Evolutionary conservation across 768 basidiomycete genomes (phyloP).

Genomic region (Macrocybe gigantea): DNA sequence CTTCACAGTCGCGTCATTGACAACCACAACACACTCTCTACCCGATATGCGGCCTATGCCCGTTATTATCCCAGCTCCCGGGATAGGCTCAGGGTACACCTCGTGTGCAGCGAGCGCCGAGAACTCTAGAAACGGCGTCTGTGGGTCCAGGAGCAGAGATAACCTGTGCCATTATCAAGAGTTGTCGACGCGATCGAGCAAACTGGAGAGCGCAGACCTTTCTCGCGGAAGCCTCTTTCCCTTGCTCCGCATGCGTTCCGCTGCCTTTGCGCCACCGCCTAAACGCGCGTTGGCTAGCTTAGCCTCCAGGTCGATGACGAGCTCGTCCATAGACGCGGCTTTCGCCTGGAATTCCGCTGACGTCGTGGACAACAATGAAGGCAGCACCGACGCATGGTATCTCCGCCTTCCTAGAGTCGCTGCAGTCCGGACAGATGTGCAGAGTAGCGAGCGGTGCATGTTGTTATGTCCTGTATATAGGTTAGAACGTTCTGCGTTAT

Average conservation of each 20-base stretch:
- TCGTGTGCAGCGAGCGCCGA: slow-evolving; percentile 83
- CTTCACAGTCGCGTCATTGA: slow-evolving; percentile 94
- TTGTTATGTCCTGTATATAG: slow-evolving; percentile 9
- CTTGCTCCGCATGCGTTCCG: slow-evolving; percentile 65
- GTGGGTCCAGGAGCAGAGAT: slow-evolving; percentile 70
- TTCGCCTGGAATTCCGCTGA: slow-evolving; percentile 70
- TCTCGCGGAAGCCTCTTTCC: slow-evolving; percentile 84
- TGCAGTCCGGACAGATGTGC: slow-evolving; percentile 18
- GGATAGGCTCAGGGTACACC: slow-evolving; percentile 76
- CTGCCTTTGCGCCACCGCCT: slow-evolving; percentile 74
- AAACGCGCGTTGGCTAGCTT: slow-evolving; percentile 53
- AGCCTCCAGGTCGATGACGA: slow-evolving; percentile 59
- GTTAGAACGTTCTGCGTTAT: not conserved
- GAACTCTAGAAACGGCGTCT: slow-evolving; percentile 86
- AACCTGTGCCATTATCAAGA: slow-evolving; percentile 38
- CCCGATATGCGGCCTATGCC: slow-evolving; percentile 78
- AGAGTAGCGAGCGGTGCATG: slow-evolving; percentile 8
- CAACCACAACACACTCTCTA: slow-evolving; percentile 80
- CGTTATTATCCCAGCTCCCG: slow-evolving; percentile 88
- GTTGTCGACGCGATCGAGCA: not conserved
- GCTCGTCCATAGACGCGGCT: slow-evolving; percentile 59
- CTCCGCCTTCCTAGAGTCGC: no score
- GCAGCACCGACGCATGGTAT: slow-evolving; percentile 72
- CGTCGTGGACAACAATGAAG: slow-evolving; percentile 61
- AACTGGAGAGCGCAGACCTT: slow-evolving; percentile 41